Percentiles rank a stretch among this genome's conserved stretches.
Conservation (phyloP, 2,329 filamentous ascomycete genomes). For the Hymenotorrendiella dingleyae region DNA sequence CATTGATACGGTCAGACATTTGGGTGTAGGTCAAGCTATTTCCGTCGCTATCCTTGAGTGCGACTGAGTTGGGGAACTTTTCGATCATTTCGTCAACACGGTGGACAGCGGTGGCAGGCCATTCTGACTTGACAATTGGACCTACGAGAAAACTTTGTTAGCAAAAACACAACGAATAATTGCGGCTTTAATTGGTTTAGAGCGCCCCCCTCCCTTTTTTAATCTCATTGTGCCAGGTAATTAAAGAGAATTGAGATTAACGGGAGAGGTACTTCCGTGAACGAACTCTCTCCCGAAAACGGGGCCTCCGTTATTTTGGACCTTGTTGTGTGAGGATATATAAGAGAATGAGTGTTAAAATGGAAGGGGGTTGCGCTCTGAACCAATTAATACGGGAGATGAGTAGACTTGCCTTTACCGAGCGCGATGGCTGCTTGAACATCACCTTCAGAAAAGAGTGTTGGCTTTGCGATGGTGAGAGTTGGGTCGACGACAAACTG, state of each 20-base stretch:
- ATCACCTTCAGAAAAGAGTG: neutral
- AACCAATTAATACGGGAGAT: no score
- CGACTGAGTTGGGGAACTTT: constrained; percentile 2
- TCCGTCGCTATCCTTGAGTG: neutral
- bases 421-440: constrained; percentile 2
- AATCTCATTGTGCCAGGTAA: no score
- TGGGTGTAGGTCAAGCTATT: constrained; percentile 32
- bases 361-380: no score
- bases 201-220: no score
- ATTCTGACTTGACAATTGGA: constrained; percentile 9
- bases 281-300: no score
- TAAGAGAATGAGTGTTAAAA: no score
- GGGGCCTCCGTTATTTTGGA: no score
- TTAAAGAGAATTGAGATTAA: neutral
- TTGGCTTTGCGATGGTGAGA: neutral
- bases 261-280: no score
- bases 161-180: no score
- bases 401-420: constrained; percentile 3
- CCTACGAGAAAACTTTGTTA: constrained; percentile 2
- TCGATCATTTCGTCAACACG: constrained; percentile 14
- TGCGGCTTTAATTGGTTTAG: no score
- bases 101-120: constrained; percentile 16
- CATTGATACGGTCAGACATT: constrained; percentile 30
- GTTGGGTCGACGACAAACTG: constrained; percentile 1
- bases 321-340: no score